These are phyloP conservation scores for Colletotrichum trifolii DNA, from an alignment of 2,329 filamentous ascomycete species.

Conservation along the genomic window DNA sequence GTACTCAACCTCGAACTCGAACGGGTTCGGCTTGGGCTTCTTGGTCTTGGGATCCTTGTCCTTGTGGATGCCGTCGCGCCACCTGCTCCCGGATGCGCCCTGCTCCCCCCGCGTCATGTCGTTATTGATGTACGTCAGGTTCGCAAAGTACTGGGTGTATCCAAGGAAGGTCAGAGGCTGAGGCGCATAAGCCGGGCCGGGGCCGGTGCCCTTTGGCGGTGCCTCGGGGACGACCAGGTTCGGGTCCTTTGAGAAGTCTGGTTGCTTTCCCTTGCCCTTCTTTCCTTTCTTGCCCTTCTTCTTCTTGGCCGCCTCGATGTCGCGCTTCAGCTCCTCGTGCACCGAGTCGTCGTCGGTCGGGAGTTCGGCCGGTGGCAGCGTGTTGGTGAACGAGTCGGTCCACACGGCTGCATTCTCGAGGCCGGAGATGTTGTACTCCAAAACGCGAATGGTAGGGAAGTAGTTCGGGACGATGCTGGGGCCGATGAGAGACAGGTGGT, in stretches of 20 bases:
- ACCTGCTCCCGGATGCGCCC: constrained; percentile 53
- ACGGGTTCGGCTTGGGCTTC: constrained; percentile 69
- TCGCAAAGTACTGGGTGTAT: constrained; percentile 93
- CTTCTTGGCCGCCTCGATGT: constrained; percentile 45
- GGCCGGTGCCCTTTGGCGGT: constrained; percentile 77
- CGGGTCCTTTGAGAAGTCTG: constrained; percentile 66
- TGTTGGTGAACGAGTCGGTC: constrained; percentile 46
- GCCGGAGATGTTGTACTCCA: constrained; percentile 91
- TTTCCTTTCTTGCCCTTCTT: constrained; percentile 52
- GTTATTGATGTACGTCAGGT: constrained; percentile 90
- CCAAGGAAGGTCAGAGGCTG: constrained; percentile 83
- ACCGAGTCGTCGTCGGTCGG: constrained; percentile 35
- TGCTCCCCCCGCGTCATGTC: constrained; percentile 58
- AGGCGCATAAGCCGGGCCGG: constrained; percentile 89
- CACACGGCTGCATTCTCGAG: constrained; percentile 68
- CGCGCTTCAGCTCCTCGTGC: constrained; percentile 44
- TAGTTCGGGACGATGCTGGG: constrained; percentile 94
- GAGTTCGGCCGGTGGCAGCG: background rate
- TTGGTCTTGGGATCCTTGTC: constrained; percentile 65
- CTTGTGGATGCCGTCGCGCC: constrained; percentile 73
- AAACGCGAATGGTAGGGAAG: constrained; percentile 88
- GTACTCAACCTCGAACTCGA: constrained; percentile 87
- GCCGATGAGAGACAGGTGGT: constrained; percentile 81
- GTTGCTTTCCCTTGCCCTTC: constrained; percentile 52
- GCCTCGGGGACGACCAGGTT: constrained; percentile 74